Conservation (phyloP, 2,329 filamentous ascomycete species). For the Coniella vitis region DNA sequence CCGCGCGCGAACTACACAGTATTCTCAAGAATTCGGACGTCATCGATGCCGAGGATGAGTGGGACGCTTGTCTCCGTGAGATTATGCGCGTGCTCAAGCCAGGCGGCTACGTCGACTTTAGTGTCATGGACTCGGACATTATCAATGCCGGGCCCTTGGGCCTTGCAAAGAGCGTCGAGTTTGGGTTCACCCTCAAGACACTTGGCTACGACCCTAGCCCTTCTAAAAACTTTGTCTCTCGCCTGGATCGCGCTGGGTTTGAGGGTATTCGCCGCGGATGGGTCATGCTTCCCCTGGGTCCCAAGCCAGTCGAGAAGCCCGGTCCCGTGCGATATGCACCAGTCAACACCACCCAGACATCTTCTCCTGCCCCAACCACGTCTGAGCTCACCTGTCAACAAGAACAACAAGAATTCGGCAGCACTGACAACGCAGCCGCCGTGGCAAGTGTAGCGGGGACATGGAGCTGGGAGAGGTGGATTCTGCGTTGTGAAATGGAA, state of each 20-base stretch:
- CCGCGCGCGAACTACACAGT: constrained; percentile 77
- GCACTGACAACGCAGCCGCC: constrained; percentile 63
- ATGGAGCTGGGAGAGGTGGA: constrained; percentile 95
- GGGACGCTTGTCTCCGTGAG: constrained; percentile 76
- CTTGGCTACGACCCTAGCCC: constrained; percentile 84
- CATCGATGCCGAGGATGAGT: constrained; percentile 71
- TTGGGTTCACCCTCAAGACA: constrained; percentile 81
- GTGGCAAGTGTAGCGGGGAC: constrained; percentile 77
- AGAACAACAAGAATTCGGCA: constrained; percentile 41
- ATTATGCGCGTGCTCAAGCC: constrained; percentile 89
- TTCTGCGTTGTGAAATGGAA: constrained; percentile 80
- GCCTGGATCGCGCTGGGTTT: constrained; percentile 71
- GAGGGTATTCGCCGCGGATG: constrained; percentile 75
- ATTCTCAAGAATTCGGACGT: constrained; percentile 64
- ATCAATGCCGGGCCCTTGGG: constrained; percentile 75
- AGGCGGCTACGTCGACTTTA: constrained; percentile 87
- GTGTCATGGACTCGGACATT: constrained; percentile 82
- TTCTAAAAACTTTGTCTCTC: constrained; percentile 71
- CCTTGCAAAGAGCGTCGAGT: constrained; percentile 81
- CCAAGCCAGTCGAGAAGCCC: constrained; percentile 30
- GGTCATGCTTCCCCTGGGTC: constrained; percentile 81
- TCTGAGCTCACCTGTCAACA: neutral
- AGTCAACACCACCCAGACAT: constrained; percentile 27
- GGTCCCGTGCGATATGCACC: constrained; percentile 31
- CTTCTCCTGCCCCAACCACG: too few relatives aligned